Base-by-base conservation (phyloP, 139 green algal genomes). In the Volvox africanus region DNA sequence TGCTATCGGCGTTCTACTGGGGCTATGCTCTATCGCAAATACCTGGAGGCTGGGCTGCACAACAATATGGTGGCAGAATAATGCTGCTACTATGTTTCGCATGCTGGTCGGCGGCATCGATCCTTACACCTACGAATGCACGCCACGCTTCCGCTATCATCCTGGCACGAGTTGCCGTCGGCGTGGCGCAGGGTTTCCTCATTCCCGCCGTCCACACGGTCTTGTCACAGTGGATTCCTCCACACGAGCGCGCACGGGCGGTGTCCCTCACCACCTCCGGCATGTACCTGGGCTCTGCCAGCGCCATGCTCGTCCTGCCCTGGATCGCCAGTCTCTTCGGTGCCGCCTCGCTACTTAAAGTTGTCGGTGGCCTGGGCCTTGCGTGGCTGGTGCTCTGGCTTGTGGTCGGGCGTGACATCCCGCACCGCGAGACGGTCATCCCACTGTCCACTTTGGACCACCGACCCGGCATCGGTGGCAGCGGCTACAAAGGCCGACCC, bases 1-100 rank as follows among this genome's bases (percentile, higher is more conserved):
- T 99, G 18, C 91, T 99, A n/a, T 99, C 96, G 0, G 96, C 97
- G 19, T 99, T 99, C 83, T 99, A 98, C 92, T 99, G 97, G 94
- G 98, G 98, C 44, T 99, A 99, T 67, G 98, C 93, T 1, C 44
- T 99, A 1, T 99, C 98, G 18, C 98, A 99, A 94, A 96, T 99
- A 67, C 98, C 98, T 1, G 98, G 98, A n/a, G 97, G 98, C 30
- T 99, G 96, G 96, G 95, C 97, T 1, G 98, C 98, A 12, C 96
- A 98, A 91, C 95, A 95, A n/a, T 98, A 96, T 81, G 98, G 98
- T 28, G 98, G 98, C 2, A 93, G 95, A 6, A 82, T 91, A 37
- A 97, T 97, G 86, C 96, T 99, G 6, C 89, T 95, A 28, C 44
- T 95, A 0, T 99, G 96, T 17, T 99, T 99, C 83, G 35, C 92